Evolutionary conservation across 2,329 filamentous ascomycete species (phyloP).

Genomic region (Emergomyces orientalis): DNA sequence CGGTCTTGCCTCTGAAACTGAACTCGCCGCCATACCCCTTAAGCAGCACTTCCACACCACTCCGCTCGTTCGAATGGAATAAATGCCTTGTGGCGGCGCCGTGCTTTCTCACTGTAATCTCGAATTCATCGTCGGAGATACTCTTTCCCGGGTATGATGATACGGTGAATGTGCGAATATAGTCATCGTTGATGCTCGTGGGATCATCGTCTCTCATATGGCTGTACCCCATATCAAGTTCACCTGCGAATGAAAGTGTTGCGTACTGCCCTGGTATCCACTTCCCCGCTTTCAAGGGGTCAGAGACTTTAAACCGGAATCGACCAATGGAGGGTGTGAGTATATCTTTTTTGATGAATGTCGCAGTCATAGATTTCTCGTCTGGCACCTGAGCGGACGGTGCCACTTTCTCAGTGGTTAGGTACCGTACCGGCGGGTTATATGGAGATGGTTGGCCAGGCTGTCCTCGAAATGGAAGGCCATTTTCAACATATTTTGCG

Average conservation of each 20-base stretch:
- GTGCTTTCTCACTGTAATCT: slow-evolving; percentile 62
- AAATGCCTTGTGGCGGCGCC: slow-evolving; percentile 60
- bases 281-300: slow-evolving; percentile 26
- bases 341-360: slow-evolving; percentile 47
- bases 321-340: slow-evolving; percentile 60
- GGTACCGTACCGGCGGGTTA: slow-evolving; percentile 61
- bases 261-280: slow-evolving; percentile 70
- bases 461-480: slow-evolving; percentile 59
- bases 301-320: slow-evolving; percentile 49
- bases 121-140: slow-evolving; percentile 44
- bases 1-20: slow-evolving; percentile 26
- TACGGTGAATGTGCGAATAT: slow-evolving; percentile 72
- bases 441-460: slow-evolving; percentile 60
- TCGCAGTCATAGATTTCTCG: slow-evolving; percentile 37
- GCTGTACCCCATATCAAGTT: slow-evolving; percentile 63
- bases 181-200: slow-evolving; percentile 73
- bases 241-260: slow-evolving; percentile 60
- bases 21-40: slow-evolving; percentile 66
- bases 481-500: slow-evolving; percentile 53
- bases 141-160: slow-evolving; percentile 47
- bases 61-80: slow-evolving; percentile 47
- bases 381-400: slow-evolving; percentile 14
- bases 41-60: slow-evolving; percentile 54
- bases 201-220: slow-evolving; percentile 82
- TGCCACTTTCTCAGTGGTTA: slow-evolving; percentile 48